Base-by-base conservation (phyloP, 2,329 filamentous ascomycete species). In the Geoglossum cookeanum region DNA sequence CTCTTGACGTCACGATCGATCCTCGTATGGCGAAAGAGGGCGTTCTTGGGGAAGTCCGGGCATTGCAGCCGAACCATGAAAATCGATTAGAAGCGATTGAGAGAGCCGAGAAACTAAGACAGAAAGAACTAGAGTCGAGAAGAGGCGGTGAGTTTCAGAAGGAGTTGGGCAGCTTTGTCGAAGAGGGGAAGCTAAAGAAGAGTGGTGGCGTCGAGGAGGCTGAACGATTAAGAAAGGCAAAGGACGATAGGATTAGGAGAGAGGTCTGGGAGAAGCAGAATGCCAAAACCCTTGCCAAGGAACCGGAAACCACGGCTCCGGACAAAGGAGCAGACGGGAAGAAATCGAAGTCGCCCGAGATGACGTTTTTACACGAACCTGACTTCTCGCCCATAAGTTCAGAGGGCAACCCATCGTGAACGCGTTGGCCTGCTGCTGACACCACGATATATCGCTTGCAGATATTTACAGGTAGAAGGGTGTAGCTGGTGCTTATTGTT, bases 201-300 rank as follows among this genome's bases (percentile, higher is more conserved):
- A 90, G 85, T 13, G 92, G 92, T 45, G 92, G 92, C 0, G 84
- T 95, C 55, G 92, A 97, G 68, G 92, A 98, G 71, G 84, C 90
- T 0, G 92, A 98, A 71, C 78, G 92, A 56, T 75, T 87, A 51
- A 78, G 92, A 55, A 84, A 84, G 66, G 79, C 83, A 39, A 94
- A 91, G 68, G 92, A 98, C 65, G 92, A 97, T 60, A 78, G 80
- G 63, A 88, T 89, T 59, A 77, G 90, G 58, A 84, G 80, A 64
- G 90, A 96, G 68, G 86, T 79, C 30, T 77, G 72, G 66, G 78
- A 81, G 61, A 69, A 73, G 33, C 71, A 76, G 63, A 72, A 76
- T 59, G 73, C 71, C 7, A 53, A n/a, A 17, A 15, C 22, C 4
- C 42, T 4, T 13, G 8, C 42, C n/a, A 45, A 45, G 22, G 42